phyloP scores from a whole-genome alignment of 2,329 filamentous ascomycete genomes.

The Epichloe aotearoae region DNA sequence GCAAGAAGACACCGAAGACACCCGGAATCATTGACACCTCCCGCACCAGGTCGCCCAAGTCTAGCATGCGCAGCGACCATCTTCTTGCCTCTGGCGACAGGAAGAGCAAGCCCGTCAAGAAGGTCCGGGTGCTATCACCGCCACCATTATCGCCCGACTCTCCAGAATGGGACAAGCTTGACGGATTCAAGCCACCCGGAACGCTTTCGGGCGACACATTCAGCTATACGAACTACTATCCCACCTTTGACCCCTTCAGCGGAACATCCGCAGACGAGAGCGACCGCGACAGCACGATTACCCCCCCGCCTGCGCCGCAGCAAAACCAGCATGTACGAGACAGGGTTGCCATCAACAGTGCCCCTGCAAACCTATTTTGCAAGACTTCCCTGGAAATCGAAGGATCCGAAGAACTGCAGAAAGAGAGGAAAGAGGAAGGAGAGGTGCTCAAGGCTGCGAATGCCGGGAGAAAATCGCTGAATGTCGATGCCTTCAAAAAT shows the following conservation, averaged over 20 bases:
- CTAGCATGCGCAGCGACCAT: slow-evolving; percentile 9
- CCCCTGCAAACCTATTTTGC: slow-evolving; percentile 34
- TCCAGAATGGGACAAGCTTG: slow-evolving; percentile 18
- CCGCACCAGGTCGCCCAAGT: slow-evolving; percentile 10
- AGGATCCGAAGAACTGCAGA: slow-evolving; percentile 18
- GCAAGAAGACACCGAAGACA: slow-evolving; percentile 10
- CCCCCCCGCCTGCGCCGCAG: slow-evolving; percentile 8
- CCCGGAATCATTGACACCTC: slow-evolving; percentile 8
- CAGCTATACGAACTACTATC: slow-evolving; percentile 7
- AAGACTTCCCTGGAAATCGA: slow-evolving; percentile 41
- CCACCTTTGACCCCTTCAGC: slow-evolving; percentile 19
- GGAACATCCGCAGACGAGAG: slow-evolving; percentile 16
- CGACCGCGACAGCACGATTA: slow-evolving; percentile 12
- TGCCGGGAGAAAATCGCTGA: slow-evolving; percentile 36
- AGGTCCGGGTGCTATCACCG: slow-evolving; percentile 53
- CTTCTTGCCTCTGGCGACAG: slow-evolving; percentile 11
- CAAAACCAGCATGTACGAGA: not conserved
- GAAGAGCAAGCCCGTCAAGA: slow-evolving; percentile 44
- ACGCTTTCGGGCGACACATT: slow-evolving; percentile 12
- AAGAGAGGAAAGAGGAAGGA: slow-evolving; percentile 18
- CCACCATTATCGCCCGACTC: slow-evolving; percentile 47
- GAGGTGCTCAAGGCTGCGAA: slow-evolving; percentile 20
- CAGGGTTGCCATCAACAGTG: not conserved
- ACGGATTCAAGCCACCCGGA: slow-evolving; percentile 17
- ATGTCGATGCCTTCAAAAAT: slow-evolving; percentile 67